A percentile compares a stretch with the other conserved stretches of the same genome.
These are phyloP conservation scores for Chlorella sp. DNA, from an alignment of 139 green algal genomes.

Conservation along the genomic window DNA sequence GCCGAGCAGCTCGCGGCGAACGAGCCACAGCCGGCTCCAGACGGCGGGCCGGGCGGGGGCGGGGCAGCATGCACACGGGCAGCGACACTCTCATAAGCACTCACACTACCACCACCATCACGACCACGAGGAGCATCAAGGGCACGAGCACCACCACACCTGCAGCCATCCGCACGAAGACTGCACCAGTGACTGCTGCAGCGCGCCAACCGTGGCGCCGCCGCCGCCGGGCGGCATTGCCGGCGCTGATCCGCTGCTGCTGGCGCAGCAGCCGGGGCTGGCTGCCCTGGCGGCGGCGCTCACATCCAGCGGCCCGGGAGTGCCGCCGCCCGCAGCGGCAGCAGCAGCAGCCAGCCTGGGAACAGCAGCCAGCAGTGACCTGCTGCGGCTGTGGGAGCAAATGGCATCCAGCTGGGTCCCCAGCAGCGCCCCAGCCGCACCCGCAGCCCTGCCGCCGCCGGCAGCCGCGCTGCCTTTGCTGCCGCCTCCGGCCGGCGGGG, in stretches of 20 bases:
- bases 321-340: too few relatives aligned
- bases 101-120: background rate
- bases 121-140: background rate
- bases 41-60: background rate
- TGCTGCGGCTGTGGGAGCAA: too few relatives aligned
- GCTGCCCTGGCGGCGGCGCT: background rate
- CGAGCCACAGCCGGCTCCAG: conserved; percentile 12
- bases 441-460: background rate
- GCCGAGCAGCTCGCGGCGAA: background rate
- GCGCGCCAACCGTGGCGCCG: conserved; percentile 3
- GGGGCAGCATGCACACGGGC: background rate
- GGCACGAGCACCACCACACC: conserved; percentile 24
- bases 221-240: too few relatives aligned
- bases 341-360: too few relatives aligned
- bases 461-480: background rate
- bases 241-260: background rate
- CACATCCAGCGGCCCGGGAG: too few relatives aligned
- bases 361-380: too few relatives aligned
- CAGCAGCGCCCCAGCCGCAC: background rate
- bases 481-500: background rate
- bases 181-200: conserved; percentile 41
- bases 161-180: conserved; percentile 31
- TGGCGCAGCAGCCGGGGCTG: background rate
- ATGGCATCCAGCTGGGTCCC: too few relatives aligned
- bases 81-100: background rate